Base-by-base conservation (phyloP, 1,284 basidiomycete genomes). In the Inonotus obliquus region DNA sequence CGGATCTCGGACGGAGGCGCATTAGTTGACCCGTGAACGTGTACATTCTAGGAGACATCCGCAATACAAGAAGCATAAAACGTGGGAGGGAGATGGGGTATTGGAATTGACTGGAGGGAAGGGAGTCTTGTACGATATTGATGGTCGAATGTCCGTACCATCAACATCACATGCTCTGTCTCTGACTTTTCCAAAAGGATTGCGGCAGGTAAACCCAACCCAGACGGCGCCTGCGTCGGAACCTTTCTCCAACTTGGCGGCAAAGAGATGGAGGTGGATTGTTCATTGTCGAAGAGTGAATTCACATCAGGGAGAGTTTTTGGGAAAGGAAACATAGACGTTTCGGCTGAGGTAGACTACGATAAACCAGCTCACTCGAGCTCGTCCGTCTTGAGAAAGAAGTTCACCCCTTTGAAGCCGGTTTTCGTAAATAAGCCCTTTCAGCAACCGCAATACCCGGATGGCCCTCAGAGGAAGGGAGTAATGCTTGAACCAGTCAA, bases 1-100 rank as follows among this genome's bases (percentile, higher is more conserved):
- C 19, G 9, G 17, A 25, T 68, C 59, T 10, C 1, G 48, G 19
- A 41, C 13, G n/a, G 11, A 14, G 35, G 11, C 17, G 17, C 13
- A 44, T 17, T 6, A 45, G 23, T 11, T n/a, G 1, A 45, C 51
- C 38, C 21, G 35, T 45, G 10, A 19, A 21, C n/a, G 19, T 4
- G 13, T n/a, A 19, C 38, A 11, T 58, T 29, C 35, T 57, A 90
- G 90, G 91, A 77, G 94, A 59, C 84, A 80, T 63, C 89, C 83
- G 29, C 92, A 96, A 72, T 77, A 79, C 35, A 89, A 85, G 73
- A 96, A 96, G 74, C 89, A 96, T 72, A 96, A 96, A 74, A 94
- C 91, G 0, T 96, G 94, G 94, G 92, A 96, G 65, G 91, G 87
- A 38, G 88, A 90, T 70, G 88, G 81, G 19, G 77, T 91, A n/a